Base-by-base conservation (phyloP, 805 yeast genomes). In the Torulaspora indica region DNA sequence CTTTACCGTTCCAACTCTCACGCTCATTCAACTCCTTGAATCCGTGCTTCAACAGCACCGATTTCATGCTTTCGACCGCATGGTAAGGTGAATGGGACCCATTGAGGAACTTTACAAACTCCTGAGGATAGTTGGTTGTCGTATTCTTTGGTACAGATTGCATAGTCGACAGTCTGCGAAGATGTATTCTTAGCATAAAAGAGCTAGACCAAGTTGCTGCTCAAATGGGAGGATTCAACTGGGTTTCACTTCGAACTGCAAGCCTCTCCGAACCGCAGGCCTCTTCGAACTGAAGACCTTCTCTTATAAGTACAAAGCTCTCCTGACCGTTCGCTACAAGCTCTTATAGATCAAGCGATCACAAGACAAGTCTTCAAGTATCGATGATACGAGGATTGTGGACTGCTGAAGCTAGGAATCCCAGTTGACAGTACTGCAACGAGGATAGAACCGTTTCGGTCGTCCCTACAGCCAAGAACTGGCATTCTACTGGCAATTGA, bases 21-120 rank as follows among this genome's bases (percentile, higher is more conserved):
- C 87, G 74, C 65, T 91, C 98, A 17, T 76, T 70, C 22, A 93
- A 64, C 63, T 85, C 93, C 8, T 60, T 61, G 61, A 87, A 91
- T 0, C 95, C 95, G n/a, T 78, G 76, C 3, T 65, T 61, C 2
- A 61, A 44, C 27, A 91, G 72, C 40, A 71, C 66, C n/a, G 63
- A 52, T 56, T 82, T 82, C 35, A 81, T 79, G 20, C 77, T 75
- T 38, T 77, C 75, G 7, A 90, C 95, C 0, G 89, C 96, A 65
- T 93, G 98, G 64, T 89, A 91, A 0, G 98, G 98, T 0, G 98
- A 82, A 13, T 96, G 98, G 0, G 95, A 83, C 3, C 75, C 72
- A 67, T 88, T 88, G 48, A 93, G 82, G 60, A 84, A 91, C 35
- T 77, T 72, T 38, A 90, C 70, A 57, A 90, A 87, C 38, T 82